Conservation (phyloP, 2,329 filamentous ascomycete genomes). For the Phyllosticta capitalensis region DNA sequence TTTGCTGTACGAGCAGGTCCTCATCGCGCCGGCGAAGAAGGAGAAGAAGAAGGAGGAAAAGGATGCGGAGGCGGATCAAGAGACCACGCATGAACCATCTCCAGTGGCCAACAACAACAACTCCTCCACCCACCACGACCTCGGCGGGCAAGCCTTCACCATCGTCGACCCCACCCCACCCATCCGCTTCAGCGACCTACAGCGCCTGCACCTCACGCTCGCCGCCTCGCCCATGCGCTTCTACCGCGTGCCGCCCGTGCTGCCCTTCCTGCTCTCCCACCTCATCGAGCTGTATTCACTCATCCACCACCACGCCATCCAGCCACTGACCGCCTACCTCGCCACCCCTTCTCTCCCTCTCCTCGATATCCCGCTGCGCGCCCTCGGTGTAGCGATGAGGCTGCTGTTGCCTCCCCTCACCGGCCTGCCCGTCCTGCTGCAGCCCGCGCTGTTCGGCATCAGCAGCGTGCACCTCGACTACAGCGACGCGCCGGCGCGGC, state of each 20-base stretch:
- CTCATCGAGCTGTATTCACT: constrained; percentile 30
- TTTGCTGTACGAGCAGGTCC: constrained; percentile 43
- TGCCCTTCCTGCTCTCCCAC: constrained; percentile 32
- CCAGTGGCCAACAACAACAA: neutral
- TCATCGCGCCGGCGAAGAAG: constrained; percentile 30
- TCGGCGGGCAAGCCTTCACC: constrained; percentile 39
- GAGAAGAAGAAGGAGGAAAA: neutral
- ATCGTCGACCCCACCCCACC: constrained; percentile 44
- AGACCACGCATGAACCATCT: too few species aligned
- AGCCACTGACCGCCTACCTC: neutral
- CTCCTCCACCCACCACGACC: constrained; percentile 13
- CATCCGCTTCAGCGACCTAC: constrained; percentile 33
- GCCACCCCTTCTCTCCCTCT: neutral
- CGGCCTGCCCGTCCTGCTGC: constrained; percentile 30
- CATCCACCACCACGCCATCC: constrained; percentile 16
- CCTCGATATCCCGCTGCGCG: neutral
- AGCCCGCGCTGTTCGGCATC: constrained; percentile 29
- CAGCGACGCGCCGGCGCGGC: constrained; percentile 29
- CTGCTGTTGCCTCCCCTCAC: constrained; percentile 18
- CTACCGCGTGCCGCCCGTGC: constrained; percentile 24
- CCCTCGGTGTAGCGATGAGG: neutral
- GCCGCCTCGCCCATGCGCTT: constrained; percentile 26
- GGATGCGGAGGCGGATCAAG: neutral
- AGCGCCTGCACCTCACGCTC: constrained; percentile 24
- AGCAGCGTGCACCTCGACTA: constrained; percentile 27